These are phyloP conservation scores for Cladobotryum mycophilum DNA, from an alignment of 2,329 filamentous ascomycete genomes.

Conservation along the genomic window DNA sequence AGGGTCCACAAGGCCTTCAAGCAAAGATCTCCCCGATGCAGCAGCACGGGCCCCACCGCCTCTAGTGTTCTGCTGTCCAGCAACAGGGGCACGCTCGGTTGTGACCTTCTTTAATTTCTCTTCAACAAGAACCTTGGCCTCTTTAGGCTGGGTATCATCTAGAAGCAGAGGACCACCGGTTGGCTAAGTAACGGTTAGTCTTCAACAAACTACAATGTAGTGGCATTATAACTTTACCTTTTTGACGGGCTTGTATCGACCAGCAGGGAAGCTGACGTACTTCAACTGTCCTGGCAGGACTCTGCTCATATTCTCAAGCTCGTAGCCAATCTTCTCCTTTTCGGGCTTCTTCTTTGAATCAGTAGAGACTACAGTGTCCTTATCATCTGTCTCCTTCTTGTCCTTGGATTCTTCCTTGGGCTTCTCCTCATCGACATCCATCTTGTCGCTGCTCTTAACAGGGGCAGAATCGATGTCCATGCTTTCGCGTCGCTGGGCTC, in stretches of 20 bases:
- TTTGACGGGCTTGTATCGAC: conserved; percentile 85
- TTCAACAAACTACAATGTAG: background rate
- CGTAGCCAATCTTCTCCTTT: conserved; percentile 95
- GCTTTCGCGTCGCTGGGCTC: conserved; percentile 79
- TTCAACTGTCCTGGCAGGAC: conserved; percentile 90
- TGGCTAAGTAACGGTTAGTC: conserved; percentile 49
- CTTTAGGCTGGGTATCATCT: conserved; percentile 71
- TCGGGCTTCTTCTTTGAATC: conserved; percentile 82
- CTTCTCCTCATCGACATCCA: conserved; percentile 74
- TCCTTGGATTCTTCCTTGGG: conserved; percentile 42
- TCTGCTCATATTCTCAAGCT: conserved; percentile 93
- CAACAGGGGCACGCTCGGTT: conserved; percentile 55
- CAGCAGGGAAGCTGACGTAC: conserved; percentile 86
- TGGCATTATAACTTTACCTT: conserved; percentile 52
- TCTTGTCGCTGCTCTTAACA: conserved; percentile 63
- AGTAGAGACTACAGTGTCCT: conserved; percentile 46
- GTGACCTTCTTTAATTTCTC: conserved; percentile 83
- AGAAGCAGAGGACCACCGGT: conserved; percentile 93
- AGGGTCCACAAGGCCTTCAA: conserved; percentile 31
- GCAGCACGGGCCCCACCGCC: conserved; percentile 29
- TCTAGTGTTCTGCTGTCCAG: conserved; percentile 28
- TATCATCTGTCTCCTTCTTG: conserved; percentile 57
- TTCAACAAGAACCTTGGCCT: conserved; percentile 76
- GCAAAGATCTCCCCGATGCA: conserved; percentile 26
- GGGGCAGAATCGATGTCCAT: conserved; percentile 89